These are phyloP conservation scores for Dendrocalamus sinicus DNA, from an alignment of 176 grass and related monocot genomes.

Conservation along the genomic window DNA sequence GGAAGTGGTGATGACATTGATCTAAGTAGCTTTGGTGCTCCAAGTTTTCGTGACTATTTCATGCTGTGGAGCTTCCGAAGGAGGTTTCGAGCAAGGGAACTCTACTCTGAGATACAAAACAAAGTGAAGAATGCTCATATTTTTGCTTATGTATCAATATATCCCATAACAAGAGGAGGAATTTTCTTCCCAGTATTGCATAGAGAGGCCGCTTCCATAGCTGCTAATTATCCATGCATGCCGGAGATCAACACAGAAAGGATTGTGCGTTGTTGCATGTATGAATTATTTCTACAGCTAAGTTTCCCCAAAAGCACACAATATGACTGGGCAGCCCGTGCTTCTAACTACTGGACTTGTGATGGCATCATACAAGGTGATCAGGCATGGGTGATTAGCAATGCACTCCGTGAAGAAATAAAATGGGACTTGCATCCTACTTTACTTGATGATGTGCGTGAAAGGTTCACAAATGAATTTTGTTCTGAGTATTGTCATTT, in stretches of 20 bases:
- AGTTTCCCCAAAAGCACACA: neutral
- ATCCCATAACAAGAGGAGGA: neutral
- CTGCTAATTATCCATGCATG: neutral
- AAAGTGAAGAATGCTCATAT: neutral
- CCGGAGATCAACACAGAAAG: neutral
- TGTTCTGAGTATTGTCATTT: too few species aligned
- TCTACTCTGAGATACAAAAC: accelerated
- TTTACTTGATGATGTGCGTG: neutral
- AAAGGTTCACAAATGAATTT: neutral
- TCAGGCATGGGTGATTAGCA: neutral
- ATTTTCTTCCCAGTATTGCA: neutral
- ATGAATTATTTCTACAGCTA: neutral
- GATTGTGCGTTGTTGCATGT: neutral
- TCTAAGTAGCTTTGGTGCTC: neutral
- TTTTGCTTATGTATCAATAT: neutral
- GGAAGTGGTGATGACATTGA: neutral
- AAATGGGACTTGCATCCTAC: neutral
- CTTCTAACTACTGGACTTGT: conserved; percentile 2
- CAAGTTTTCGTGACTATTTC: accelerated
- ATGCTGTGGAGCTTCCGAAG: conserved; percentile 10
- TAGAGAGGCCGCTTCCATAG: neutral
- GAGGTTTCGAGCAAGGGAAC: neutral
- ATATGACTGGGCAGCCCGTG: neutral
- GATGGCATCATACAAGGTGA: neutral
- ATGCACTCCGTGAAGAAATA: neutral